These are phyloP conservation scores for Xylaria multiplex DNA, from an alignment of 2,329 filamentous ascomycete species.

Conservation along the genomic window DNA sequence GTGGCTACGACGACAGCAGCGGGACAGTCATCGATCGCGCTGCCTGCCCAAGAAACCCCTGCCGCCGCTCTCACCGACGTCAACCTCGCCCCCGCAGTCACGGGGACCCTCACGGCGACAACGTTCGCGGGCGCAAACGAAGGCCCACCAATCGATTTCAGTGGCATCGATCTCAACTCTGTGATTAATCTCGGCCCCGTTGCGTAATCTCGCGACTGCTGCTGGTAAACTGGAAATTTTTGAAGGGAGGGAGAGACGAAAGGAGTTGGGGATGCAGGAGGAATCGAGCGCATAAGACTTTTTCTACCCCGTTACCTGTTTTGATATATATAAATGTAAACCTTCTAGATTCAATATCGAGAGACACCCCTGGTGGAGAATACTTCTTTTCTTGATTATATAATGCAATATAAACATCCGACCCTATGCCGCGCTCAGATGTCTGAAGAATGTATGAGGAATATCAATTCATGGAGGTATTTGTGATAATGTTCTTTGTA, in stretches of 20 bases:
- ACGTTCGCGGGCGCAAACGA: slow-evolving; percentile 44
- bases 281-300: not conserved
- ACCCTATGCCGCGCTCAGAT: not conserved
- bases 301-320: slow-evolving; percentile 9
- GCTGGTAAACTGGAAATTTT: not conserved
- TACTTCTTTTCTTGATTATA: slow-evolving; percentile 21
- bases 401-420: slow-evolving; percentile 29
- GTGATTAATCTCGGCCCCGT: slow-evolving; percentile 44
- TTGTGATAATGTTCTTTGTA: not conserved
- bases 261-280: not conserved
- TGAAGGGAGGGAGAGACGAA: not conserved
- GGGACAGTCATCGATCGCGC: slow-evolving; percentile 35
- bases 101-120: slow-evolving; percentile 39
- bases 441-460: too few species aligned
- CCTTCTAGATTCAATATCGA: slow-evolving; percentile 22
- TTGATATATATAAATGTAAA: slow-evolving; percentile 20
- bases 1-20: slow-evolving; percentile 25
- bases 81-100: slow-evolving; percentile 31
- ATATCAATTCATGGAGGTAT: not conserved
- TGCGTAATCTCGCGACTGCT: slow-evolving; percentile 7
- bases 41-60: slow-evolving; percentile 36
- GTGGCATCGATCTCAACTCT: slow-evolving; percentile 42
- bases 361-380: slow-evolving; percentile 28
- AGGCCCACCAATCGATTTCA: slow-evolving; percentile 45
- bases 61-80: slow-evolving; percentile 27